phyloP scores from a whole-genome alignment of 2,329 filamentous ascomycete species.

The Aspergillus clavatus region DNA sequence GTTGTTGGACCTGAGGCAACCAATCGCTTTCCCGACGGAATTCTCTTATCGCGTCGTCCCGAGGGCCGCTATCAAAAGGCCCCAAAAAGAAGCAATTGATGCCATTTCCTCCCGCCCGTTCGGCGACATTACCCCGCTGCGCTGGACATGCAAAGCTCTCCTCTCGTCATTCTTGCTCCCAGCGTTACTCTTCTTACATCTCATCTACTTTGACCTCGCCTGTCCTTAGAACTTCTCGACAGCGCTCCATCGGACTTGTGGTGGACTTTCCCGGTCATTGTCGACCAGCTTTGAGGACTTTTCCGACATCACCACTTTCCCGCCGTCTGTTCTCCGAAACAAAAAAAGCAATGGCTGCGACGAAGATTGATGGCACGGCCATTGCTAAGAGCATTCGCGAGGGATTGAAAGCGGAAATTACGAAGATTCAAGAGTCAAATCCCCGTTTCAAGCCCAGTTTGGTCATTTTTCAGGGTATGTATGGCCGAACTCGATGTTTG shows the following conservation, averaged over 20 bases:
- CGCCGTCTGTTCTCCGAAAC: constrained; percentile 48
- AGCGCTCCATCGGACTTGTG: constrained; percentile 12
- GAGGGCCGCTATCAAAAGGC: constrained; percentile 6
- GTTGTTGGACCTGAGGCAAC: not conserved
- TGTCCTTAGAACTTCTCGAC: constrained; percentile 9
- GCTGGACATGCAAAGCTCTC: constrained; percentile 14
- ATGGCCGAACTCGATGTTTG: not conserved
- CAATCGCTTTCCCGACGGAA: constrained; percentile 7
- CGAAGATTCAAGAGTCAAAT: constrained; percentile 72
- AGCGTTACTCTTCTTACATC: constrained; percentile 10
- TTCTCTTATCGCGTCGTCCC: constrained; percentile 7
- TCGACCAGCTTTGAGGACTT: constrained; percentile 14
- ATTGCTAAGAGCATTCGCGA: constrained; percentile 90
- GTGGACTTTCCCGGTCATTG: constrained; percentile 14
- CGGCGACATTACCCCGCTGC: constrained; percentile 23
- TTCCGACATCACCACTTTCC: constrained; percentile 14
- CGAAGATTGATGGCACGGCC: constrained; percentile 91
- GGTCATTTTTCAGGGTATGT: constrained; percentile 87
- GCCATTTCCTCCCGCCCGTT: constrained; percentile 24
- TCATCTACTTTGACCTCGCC: constrained; percentile 9
- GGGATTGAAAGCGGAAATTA: constrained; percentile 73
- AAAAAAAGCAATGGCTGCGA: constrained; percentile 68
- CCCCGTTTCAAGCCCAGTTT: constrained; percentile 83
- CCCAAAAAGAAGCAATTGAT: constrained; percentile 24
- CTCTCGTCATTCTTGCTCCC: constrained; percentile 15